A percentile compares a stretch with the other conserved stretches of the same genome.
phyloP scores from a whole-genome alignment of 768 basidiomycete species.

The Coprinopsis cinerea region DNA sequence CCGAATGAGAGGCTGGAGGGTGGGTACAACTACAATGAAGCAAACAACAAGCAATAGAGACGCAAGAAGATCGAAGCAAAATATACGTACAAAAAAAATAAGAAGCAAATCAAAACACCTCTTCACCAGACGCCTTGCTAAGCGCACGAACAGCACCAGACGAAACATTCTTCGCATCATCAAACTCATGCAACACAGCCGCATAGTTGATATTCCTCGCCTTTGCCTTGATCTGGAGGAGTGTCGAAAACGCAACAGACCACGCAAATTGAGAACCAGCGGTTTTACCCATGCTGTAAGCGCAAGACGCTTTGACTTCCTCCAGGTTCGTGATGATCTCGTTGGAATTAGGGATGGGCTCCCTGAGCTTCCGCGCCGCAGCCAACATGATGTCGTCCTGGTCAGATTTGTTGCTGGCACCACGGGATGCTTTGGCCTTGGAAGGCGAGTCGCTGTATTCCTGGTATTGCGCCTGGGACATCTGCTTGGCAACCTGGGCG shows the following conservation, averaged over 20 bases:
- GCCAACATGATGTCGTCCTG: slow-evolving; percentile 21
- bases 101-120: slow-evolving; percentile 2
- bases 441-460: too few species aligned
- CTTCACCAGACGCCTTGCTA: slow-evolving; percentile 1
- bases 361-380: slow-evolving; percentile 22
- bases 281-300: slow-evolving; percentile 26
- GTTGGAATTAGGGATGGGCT: slow-evolving; percentile 21
- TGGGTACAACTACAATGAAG: background rate
- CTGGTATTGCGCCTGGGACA: too few species aligned
- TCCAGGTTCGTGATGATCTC: slow-evolving; percentile 27
- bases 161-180: slow-evolving; percentile 32
- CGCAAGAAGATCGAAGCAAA: background rate
- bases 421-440: slow-evolving; percentile 10
- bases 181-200: slow-evolving; percentile 29
- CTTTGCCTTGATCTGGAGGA: slow-evolving; percentile 53
- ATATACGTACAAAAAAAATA: background rate
- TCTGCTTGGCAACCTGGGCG: background rate
- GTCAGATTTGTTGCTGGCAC: slow-evolving; percentile 13
- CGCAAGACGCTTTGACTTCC: slow-evolving; percentile 54
- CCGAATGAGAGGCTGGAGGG: too few species aligned
- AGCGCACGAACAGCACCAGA: slow-evolving; percentile 24
- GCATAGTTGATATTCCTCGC: slow-evolving; percentile 29
- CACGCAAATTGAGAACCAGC: slow-evolving; percentile 36
- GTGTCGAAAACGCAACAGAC: slow-evolving; percentile 42
- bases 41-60: background rate